Base-by-base conservation (phyloP, 2,329 filamentous ascomycete genomes). In the Hirsutella thompsonii region DNA sequence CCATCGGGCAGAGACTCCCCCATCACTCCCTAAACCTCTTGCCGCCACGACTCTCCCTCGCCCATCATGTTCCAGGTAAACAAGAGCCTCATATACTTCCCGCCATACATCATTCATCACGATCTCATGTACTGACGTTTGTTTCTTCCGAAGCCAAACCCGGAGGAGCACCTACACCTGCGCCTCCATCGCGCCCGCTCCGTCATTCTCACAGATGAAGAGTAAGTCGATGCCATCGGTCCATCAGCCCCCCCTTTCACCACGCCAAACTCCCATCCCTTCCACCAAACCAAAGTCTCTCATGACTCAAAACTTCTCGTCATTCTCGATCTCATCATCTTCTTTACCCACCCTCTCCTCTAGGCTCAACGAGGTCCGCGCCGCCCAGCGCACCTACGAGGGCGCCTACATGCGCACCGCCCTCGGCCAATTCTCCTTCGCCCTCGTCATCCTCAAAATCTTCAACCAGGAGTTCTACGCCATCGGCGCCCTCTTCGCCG, bases 401-500 rank as follows among this genome's bases (percentile, higher is more conserved):
- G 92, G 92, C 19, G 92, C 92, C 19, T 98, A 96, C 63, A 83
- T 95, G 55, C 84, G 92, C 46, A 98, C 92, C 0, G 89, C 90
- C 3, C 76, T 98, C 18, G 86, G 85, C 3, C 89, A 96, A 56
- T 96, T 96, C 67, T 90, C 84, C 42, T 96, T 98, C 61, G 81
- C 90, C 18, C 79, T 98, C 38, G 81, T 98, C 47, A 85, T 98
- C 40, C 52, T 63, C 43, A 94, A 93, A 66, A 93, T 98, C 61
- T 96, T 98, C 67, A 95, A 88, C 8, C 76, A 81, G 40, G 92
- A 96, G 57, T 96, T 98, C 68, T 96, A 96, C 64, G 79, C 83
- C 50, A 94, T 95, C 47, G 92, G 92, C n/a, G 92, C 92, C 6
- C 70, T 98, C 26, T 95, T 95, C 58, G 89, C 92, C 35, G 80